A percentile compares a stretch with the other conserved stretches of the same genome.
Evolutionary conservation across 257 asterid genomes (phyloP).

Genomic region (Thymus quinquecostatus): DNA sequence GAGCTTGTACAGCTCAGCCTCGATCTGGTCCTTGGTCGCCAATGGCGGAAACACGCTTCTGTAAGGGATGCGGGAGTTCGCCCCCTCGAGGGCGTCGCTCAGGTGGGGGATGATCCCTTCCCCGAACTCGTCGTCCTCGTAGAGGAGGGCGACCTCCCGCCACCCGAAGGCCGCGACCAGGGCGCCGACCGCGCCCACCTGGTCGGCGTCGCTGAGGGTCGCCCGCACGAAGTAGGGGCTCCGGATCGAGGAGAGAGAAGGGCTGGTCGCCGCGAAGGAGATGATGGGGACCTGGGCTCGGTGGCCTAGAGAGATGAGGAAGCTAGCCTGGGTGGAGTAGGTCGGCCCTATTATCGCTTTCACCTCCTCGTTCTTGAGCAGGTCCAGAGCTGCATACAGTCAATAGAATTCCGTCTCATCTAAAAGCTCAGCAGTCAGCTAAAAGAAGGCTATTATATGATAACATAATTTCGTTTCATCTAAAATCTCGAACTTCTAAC

Average conservation of each 20-base stretch:
- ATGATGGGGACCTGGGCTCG: conserved; percentile 47
- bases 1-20: conserved; percentile 43
- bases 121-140: conserved; percentile 44
- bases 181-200: conserved; percentile 39
- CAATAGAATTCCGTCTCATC: too few relatives aligned
- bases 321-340: conserved; percentile 45
- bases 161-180: conserved; percentile 43
- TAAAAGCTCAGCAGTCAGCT: too few relatives aligned
- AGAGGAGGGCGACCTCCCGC: conserved; percentile 42
- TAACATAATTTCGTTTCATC: too few relatives aligned
- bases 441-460: too few relatives aligned
- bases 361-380: conserved; percentile 47
- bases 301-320: conserved; percentile 45
- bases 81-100: conserved; percentile 39
- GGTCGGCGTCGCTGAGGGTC: conserved; percentile 40
- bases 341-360: conserved; percentile 55
- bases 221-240: conserved; percentile 45
- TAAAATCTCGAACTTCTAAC: too few relatives aligned
- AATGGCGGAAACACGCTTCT: conserved; percentile 41
- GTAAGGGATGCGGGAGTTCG: conserved; percentile 40
- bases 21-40: conserved; percentile 46
- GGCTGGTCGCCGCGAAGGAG: conserved; percentile 55
- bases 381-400: conserved; percentile 38
- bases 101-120: conserved; percentile 46
- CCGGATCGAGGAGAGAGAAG: conserved; percentile 42